Conservation (phyloP, 2,329 filamentous ascomycete genomes). For the Xylariaceae sp. region DNA sequence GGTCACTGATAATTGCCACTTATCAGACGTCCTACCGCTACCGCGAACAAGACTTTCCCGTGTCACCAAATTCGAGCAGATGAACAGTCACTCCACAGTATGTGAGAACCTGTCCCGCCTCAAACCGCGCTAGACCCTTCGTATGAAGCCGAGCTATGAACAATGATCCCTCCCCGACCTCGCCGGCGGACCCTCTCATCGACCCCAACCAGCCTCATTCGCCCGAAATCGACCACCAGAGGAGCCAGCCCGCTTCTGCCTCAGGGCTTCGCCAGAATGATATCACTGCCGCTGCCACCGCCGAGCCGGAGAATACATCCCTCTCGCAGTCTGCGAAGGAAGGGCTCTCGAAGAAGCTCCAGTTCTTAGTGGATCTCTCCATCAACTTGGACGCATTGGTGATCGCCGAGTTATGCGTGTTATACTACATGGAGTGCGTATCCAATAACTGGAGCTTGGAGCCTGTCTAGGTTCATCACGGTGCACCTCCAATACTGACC, state of each 20-base stretch:
- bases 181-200: constrained; percentile 32
- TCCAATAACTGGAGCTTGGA: too few relatives aligned
- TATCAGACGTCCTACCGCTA: background rate
- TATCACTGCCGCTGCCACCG: constrained; percentile 10
- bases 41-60: background rate
- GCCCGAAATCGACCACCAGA: constrained; percentile 15
- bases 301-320: constrained; percentile 20
- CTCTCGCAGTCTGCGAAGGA: constrained; percentile 29
- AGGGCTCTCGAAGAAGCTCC: constrained; percentile 49
- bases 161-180: constrained; percentile 40
- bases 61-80: constrained; percentile 10
- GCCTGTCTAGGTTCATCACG: background rate
- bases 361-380: constrained; percentile 56
- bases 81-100: constrained; percentile 26
- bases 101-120: constrained; percentile 26
- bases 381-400: constrained; percentile 57
- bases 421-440: constrained; percentile 68
- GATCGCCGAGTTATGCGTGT: constrained; percentile 57
- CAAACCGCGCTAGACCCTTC: constrained; percentile 28
- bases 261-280: constrained; percentile 14
- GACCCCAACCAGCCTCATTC: constrained; percentile 21
- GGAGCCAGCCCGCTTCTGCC: constrained; percentile 6
- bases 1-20: background rate
- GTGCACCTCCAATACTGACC: constrained; percentile 7
- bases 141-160: constrained; percentile 41